Base-by-base conservation (phyloP, 2,329 filamentous ascomycete genomes). In the Alternaria sp. region DNA sequence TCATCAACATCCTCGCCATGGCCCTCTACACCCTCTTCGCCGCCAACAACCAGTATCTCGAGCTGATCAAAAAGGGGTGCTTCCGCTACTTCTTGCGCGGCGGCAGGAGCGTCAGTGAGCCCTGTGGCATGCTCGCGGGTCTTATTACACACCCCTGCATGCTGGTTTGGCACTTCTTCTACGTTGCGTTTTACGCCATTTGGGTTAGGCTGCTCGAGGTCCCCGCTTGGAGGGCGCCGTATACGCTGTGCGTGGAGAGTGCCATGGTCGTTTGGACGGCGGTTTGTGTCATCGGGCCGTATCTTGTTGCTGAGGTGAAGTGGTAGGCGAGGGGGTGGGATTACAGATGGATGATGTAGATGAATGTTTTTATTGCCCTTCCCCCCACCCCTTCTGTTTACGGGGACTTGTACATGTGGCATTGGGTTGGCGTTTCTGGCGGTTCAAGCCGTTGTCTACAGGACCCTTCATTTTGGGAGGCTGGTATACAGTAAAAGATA, bases 1-100 rank as follows among this genome's bases (percentile, higher is more conserved):
- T 97, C 68, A 95, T 99, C 83, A 99, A 99, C 79, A 96, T 98
- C 68, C 88, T 99, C n/a, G 94, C 95, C 1, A 91, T 95, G 82
- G 93, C 95, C 0, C 85, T 99, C 1, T 99, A 99, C 81, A 83
- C 86, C 31, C 86, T 99, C 11, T 99, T 98, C 75, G 92, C 94
- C 14, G 95, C 94, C 51, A 84, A 96, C 75, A 84, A 69, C 59
- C 10, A 58, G 2, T 50, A 67, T 26, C 86, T 98, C 51, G 86
- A 86, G 64, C 88, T 90, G 54, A 87, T 99, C 44, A 93, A 96
- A 80, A 85, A 85, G 65, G 95, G 95, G 46, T 99, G 95, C 81
- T 98, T 98, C 81, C 82, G 85, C 29, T 99, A 99, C 80, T 99
- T 99, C 81, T 84, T 92, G 74, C 83, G 83, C 33, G 89, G 89